Evolutionary conservation across 306 rosid genomes (phyloP).

Genomic region (Arachis stenosperma): DNA sequence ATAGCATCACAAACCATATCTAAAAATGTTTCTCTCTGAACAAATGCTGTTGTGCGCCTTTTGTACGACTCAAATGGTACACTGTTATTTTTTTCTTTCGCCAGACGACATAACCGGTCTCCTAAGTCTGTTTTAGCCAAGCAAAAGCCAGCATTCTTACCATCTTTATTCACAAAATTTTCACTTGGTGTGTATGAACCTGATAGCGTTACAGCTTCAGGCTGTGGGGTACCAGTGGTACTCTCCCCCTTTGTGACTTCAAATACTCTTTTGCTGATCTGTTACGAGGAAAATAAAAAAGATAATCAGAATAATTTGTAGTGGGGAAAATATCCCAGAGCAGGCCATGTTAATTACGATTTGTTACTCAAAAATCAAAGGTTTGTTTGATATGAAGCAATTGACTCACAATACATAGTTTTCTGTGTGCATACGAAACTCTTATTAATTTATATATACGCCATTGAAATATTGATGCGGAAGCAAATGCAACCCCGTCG

Average conservation of each 20-base stretch:
- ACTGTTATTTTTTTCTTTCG: conserved; percentile 50
- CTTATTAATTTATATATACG: not conserved
- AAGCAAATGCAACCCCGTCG: no score
- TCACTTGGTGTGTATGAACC: conserved; percentile 39
- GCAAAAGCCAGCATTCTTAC: conserved; percentile 13
- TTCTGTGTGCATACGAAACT: not conserved
- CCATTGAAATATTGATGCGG: not conserved
- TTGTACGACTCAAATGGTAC: conserved; percentile 85
- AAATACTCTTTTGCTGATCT: conserved; percentile 88
- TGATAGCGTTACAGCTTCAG: conserved; percentile 45
- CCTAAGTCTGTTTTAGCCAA: conserved; percentile 39
- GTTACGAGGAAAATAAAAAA: conserved; percentile 46
- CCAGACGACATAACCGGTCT: conserved; percentile 40
- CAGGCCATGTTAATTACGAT: conserved; percentile 1
- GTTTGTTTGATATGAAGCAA: not conserved
- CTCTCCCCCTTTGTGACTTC: conserved; percentile 60
- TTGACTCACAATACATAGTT: not conserved
- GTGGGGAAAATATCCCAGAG: conserved; percentile 3
- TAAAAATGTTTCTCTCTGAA: conserved; percentile 66
- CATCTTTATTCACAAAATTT: conserved; percentile 41
- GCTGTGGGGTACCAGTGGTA: conserved; percentile 48
- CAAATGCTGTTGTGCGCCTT: conserved; percentile 70
- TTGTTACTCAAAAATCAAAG: conserved; percentile 6
- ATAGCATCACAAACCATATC: conserved; percentile 79
- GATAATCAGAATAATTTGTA: conserved; percentile 11